A percentile compares a stretch with the other conserved stretches of the same genome.
Conservation (phyloP, 352 stramenopile species). For the Globisporangium heterothallicum region DNA sequence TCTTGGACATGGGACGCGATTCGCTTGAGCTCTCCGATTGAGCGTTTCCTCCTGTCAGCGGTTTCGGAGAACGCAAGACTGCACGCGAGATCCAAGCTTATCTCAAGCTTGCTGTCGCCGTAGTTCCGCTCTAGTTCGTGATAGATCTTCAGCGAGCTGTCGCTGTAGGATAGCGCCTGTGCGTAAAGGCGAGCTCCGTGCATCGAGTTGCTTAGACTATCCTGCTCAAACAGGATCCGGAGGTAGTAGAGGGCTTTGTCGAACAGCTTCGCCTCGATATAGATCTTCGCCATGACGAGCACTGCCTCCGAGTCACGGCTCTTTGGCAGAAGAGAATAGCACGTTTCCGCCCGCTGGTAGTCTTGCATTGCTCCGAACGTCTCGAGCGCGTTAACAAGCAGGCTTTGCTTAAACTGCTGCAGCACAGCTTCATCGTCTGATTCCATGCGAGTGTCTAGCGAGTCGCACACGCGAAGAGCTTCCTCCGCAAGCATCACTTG, state of each 20-base stretch:
- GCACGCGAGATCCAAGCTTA: constrained; percentile 65
- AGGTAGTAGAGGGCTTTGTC: constrained; percentile 46
- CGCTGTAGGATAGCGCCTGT: constrained; percentile 37
- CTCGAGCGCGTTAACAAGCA: constrained; percentile 41
- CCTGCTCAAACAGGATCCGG: constrained; percentile 46
- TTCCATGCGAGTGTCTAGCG: constrained; percentile 31
- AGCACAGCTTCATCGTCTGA: constrained; percentile 18
- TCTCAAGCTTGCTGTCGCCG: constrained; percentile 42
- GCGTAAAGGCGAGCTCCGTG: constrained; percentile 38
- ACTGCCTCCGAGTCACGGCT: constrained; percentile 28
- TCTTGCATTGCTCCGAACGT: constrained; percentile 44
- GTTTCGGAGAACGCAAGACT: constrained; percentile 32
- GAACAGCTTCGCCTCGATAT: constrained; percentile 32
- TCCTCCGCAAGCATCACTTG: constrained; percentile 53
- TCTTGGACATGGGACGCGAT: constrained; percentile 23
- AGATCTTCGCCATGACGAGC: constrained; percentile 55
- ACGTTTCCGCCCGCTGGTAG: constrained; percentile 53
- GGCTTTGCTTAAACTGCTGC: constrained; percentile 31
- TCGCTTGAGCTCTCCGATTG: constrained; percentile 40
- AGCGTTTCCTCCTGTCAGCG: constrained; percentile 19
- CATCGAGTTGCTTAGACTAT: constrained; percentile 39
- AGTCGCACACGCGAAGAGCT: constrained; percentile 48
- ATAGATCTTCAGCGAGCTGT: constrained; percentile 56
- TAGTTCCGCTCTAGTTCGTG: constrained; percentile 55
- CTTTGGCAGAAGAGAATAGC: constrained; percentile 40